A percentile compares a stretch with the other conserved stretches of the same genome.
Evolutionary conservation across 495 filamentous ascomycete species (phyloP).

Genomic region (Bathelium albidoporum): DNA sequence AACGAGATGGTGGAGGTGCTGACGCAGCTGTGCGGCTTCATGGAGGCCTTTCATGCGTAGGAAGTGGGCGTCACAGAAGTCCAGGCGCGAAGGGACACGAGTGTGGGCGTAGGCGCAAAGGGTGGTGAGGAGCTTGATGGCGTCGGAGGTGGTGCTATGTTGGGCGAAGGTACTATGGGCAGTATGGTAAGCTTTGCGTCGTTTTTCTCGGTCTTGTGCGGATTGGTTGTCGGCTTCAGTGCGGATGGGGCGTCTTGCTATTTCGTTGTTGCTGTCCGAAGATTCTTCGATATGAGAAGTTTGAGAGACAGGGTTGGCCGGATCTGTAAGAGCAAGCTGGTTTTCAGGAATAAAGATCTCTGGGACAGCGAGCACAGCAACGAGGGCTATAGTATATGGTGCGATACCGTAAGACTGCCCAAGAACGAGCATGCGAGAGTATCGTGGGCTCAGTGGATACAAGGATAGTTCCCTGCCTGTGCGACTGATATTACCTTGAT

Average conservation of each 20-base stretch:
- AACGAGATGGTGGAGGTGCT: conserved; percentile 73
- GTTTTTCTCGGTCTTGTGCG: conserved; percentile 42
- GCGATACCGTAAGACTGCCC: conserved; percentile 76
- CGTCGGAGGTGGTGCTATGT: conserved; percentile 75
- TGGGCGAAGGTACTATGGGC: conserved; percentile 70
- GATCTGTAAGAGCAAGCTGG: conserved; percentile 50
- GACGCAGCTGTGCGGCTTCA: conserved; percentile 72
- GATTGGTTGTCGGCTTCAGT: conserved; percentile 57
- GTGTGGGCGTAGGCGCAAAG: conserved; percentile 75
- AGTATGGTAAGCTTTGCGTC: conserved; percentile 58
- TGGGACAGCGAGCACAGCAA: conserved; percentile 76
- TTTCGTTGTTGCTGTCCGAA: conserved; percentile 19
- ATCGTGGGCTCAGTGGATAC: conserved; percentile 83
- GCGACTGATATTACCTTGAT: conserved; percentile 57
- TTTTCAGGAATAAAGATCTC: conserved; percentile 82
- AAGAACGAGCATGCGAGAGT: conserved; percentile 79
- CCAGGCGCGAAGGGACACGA: conserved; percentile 37
- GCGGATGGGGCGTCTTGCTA: conserved; percentile 35
- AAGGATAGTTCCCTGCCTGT: conserved; percentile 71
- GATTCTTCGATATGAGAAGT: conserved; percentile 23
- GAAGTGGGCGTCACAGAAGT: conserved; percentile 72
- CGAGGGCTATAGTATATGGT: conserved; percentile 78
- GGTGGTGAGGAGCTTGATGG: conserved; percentile 79
- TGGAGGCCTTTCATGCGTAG: conserved; percentile 73
- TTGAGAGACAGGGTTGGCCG: conserved; percentile 10